Percentiles rank a stretch among this genome's conserved stretches.
These are phyloP conservation scores for Arthrocladium fulminans DNA, from an alignment of 2,329 filamentous ascomycete species.

Conservation along the genomic window DNA sequence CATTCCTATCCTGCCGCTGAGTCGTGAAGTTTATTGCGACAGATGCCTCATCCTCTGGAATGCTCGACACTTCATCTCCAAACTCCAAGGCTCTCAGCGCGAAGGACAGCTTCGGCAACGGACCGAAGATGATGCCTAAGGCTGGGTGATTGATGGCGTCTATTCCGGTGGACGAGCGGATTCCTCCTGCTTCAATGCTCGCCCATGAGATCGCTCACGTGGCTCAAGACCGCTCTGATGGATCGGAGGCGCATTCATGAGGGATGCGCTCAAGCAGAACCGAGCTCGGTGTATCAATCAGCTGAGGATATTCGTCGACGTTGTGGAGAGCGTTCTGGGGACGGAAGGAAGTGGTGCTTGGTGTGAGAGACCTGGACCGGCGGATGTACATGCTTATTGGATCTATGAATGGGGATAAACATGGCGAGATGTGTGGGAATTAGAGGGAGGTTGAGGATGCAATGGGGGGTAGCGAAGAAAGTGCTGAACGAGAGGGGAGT, in stretches of 20 bases:
- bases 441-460: neutral
- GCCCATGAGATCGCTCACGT: neutral
- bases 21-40: neutral
- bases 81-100: neutral
- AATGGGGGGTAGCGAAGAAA: neutral
- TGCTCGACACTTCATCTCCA: too few relatives aligned
- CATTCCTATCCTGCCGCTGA: neutral
- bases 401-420: neutral
- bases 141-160: neutral
- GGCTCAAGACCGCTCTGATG: neutral
- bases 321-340: neutral
- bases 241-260: neutral
- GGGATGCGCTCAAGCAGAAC: neutral
- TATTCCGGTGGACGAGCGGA: neutral
- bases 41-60: neutral
- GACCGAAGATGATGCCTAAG: neutral
- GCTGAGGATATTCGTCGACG: neutral
- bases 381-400: neutral
- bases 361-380: neutral
- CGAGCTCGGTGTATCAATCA: neutral
- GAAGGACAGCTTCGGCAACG: neutral
- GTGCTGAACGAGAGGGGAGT: neutral
- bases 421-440: neutral
- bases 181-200: neutral
- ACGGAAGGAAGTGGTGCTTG: neutral